Evolutionary conservation across 2,329 filamentous ascomycete genomes (phyloP).

Genomic region (Aspergillus spinulosporus): DNA sequence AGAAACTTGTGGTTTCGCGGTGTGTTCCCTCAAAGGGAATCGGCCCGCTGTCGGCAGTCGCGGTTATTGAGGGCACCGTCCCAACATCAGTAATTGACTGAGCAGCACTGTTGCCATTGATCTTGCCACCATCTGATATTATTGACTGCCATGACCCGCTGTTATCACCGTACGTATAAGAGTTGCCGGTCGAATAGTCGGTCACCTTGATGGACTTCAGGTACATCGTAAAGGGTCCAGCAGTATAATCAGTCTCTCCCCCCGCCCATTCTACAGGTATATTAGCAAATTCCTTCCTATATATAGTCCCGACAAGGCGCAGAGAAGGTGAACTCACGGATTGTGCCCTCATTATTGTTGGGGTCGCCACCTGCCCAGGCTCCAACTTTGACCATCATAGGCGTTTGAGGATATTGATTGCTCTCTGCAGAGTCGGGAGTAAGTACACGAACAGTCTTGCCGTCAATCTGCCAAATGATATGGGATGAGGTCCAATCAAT

Average conservation of each 20-base stretch:
- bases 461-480: conserved; percentile 84
- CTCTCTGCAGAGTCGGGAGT: conserved; percentile 66
- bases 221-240: conserved; percentile 83
- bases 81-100: conserved; percentile 43
- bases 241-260: conserved; percentile 77
- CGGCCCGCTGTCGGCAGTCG: conserved; percentile 61
- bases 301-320: conserved; percentile 4
- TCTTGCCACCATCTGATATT: conserved; percentile 70
- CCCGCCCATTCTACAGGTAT: conserved; percentile 68
- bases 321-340: conserved; percentile 49
- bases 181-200: conserved; percentile 89
- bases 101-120: conserved; percentile 63
- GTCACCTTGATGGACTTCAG: conserved; percentile 74
- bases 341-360: conserved; percentile 74
- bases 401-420: conserved; percentile 85
- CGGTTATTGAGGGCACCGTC: conserved; percentile 62
- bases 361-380: conserved; percentile 90
- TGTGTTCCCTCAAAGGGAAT: conserved; percentile 64
- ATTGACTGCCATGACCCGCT: conserved; percentile 82
- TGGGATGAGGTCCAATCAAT: conserved; percentile 87
- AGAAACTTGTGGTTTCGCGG: conserved; percentile 47
- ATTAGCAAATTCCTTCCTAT: conserved; percentile 14
- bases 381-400: conserved; percentile 92
- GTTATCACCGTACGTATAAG: conserved; percentile 78
- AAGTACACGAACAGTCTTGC: conserved; percentile 73